Evolutionary conservation across 768 basidiomycete genomes (phyloP), one percentile per base, ranked within the genome.

Genomic region (Nidularia pulvinata): DNA sequence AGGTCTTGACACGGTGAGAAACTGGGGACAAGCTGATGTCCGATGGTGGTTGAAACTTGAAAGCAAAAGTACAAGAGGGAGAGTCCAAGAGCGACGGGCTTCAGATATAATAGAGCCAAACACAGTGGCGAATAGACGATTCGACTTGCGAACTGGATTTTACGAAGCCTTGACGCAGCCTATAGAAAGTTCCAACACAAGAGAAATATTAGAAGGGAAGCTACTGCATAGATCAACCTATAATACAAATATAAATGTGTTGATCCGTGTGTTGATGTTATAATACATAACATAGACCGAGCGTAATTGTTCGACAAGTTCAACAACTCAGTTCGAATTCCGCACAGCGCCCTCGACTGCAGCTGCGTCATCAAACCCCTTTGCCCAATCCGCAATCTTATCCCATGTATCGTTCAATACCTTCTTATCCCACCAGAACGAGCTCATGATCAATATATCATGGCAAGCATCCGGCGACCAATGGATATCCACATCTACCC

Each of bases 391-490:
- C 33, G 58, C 66, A 22, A 77, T 63, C 32, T 62, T 66, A 10
- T 51, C 51, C 76, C 76, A 81, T 19, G 70, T 72, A 54, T 65
- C 60, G 13, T 72, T 62, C 33, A 72, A 56, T 6, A 73, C 70
- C 36, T 60, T 52, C 49, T 67, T 60, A 56, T 79, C 78, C 76
- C 78, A 81, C 76, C 76, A 77, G 4, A 68, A 69, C 58, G 68
- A 67, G 30, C 59, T 65, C 45, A 78, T 72, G 55, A 76, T 75
- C 53, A 79, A 62, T 36, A 76, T 61, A 62, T 80, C 77, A 61
- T 80, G 78, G 49, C 73, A 74, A 22, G 71, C 74, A 56, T 77
- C 75, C 46, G 57, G 61, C 9, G 70, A 67, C 69, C 71, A 72
- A 50, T 67, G 55, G 22, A 65, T 60, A 33, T 55, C 59, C 7